Percentiles rank a stretch among this genome's conserved stretches.
Conservation (phyloP, 2,329 filamentous ascomycete species). For the Hymenoscyphus fraxineus region DNA sequence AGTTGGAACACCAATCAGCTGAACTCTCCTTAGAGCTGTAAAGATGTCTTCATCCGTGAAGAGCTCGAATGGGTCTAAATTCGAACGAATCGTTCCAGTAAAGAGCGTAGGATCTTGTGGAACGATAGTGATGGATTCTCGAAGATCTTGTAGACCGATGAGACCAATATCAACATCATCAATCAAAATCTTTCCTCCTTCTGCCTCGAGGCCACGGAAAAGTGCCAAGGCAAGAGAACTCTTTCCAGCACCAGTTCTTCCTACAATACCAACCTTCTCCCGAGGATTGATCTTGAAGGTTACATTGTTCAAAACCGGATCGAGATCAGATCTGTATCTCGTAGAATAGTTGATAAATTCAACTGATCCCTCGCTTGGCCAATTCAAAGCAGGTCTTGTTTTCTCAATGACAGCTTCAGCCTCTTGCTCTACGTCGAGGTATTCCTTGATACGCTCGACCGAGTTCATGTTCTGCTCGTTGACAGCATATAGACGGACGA, state of each 20-base stretch:
- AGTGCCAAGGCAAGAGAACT: slow-evolving; percentile 89
- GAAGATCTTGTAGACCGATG: slow-evolving; percentile 90
- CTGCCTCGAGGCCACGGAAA: slow-evolving; percentile 90
- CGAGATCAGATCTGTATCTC: slow-evolving; percentile 81
- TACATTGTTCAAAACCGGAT: slow-evolving; percentile 77
- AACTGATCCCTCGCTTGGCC: slow-evolving; percentile 81
- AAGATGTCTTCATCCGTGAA: slow-evolving; percentile 93
- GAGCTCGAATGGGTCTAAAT: slow-evolving; percentile 85
- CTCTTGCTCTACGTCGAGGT: slow-evolving; percentile 93
- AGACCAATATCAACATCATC: slow-evolving; percentile 85
- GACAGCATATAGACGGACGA: slow-evolving; percentile 86
- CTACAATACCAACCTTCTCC: slow-evolving; percentile 95
- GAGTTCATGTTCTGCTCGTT: slow-evolving; percentile 99
- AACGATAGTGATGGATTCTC: slow-evolving; percentile 93
- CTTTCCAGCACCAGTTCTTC: slow-evolving; percentile 92
- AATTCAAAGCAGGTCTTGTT: slow-evolving; percentile 71
- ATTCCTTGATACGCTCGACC: slow-evolving; percentile 95
- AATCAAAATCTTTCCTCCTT: slow-evolving; percentile 82
- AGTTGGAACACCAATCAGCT: slow-evolving; percentile 64
- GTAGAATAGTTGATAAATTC: slow-evolving; percentile 89
- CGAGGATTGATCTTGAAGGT: slow-evolving; percentile 80
- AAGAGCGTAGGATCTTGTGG: slow-evolving; percentile 96
- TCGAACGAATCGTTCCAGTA: slow-evolving; percentile 84
- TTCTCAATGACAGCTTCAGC: slow-evolving; percentile 73
- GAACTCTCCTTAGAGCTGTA: slow-evolving; percentile 78